A percentile compares a stretch with the other conserved stretches of the same genome.
These are phyloP conservation scores for Typha latifolia DNA, from an alignment of 176 grass and related monocot species.

Conservation along the genomic window DNA sequence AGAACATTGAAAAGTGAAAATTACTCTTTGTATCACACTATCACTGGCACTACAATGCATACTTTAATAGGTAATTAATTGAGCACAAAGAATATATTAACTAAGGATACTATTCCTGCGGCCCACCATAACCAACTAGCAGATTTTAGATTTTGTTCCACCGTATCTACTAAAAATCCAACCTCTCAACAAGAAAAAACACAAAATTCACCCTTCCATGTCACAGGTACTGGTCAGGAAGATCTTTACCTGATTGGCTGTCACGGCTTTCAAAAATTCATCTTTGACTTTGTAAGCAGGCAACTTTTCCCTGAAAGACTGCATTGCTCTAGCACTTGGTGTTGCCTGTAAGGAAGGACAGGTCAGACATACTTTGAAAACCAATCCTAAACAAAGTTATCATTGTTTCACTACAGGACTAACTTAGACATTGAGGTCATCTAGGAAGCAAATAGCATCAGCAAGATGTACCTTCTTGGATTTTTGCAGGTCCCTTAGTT, in stretches of 20 bases:
- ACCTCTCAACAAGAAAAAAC: not conserved
- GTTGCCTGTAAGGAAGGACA: conserved; percentile 35
- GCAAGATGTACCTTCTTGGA: conserved; percentile 55
- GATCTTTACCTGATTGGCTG: conserved; percentile 60
- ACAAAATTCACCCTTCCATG: not conserved
- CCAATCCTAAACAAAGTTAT: not conserved
- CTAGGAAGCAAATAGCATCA: conserved; percentile 2
- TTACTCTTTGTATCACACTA: too few species aligned
- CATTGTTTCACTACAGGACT: not conserved
- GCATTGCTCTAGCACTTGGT: conserved; percentile 59
- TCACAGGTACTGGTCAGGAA: conserved; percentile 7
- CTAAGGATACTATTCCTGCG: too few species aligned
- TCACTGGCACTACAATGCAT: too few species aligned
- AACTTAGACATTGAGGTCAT: not conserved
- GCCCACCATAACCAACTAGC: too few species aligned
- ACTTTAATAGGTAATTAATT: too few species aligned
- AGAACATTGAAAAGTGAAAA: too few species aligned
- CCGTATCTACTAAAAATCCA: too few species aligned
- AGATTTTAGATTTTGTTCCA: too few species aligned
- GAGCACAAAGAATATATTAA: too few species aligned
- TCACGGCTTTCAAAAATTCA: conserved; percentile 69
- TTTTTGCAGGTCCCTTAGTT: conserved; percentile 76
- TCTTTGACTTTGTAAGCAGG: conserved; percentile 74
- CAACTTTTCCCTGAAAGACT: conserved; percentile 79
- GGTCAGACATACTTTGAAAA: not conserved